Percentiles rank a stretch among this genome's conserved stretches.
These are phyloP conservation scores for Centella asiatica DNA, from an alignment of 129 eudicot species.

Conservation along the genomic window DNA sequence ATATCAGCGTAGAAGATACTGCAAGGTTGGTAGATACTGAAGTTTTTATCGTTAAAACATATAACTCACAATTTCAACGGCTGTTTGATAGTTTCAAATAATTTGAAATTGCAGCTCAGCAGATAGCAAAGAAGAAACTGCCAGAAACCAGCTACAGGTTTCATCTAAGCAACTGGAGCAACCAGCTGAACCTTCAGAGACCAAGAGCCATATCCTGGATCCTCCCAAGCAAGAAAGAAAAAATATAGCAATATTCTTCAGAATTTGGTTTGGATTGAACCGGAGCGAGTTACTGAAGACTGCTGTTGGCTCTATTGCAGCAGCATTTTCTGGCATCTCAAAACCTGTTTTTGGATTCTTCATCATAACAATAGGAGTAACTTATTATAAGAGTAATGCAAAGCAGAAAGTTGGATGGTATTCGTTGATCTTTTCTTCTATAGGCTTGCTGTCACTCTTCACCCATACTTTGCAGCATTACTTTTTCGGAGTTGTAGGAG, in stretches of 20 bases:
- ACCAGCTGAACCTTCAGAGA: constrained; percentile 20
- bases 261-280: constrained; percentile 69
- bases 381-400: constrained; percentile 40
- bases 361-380: constrained; percentile 80
- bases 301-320: constrained; percentile 56
- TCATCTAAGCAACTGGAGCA: constrained; percentile 19
- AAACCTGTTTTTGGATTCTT: constrained; percentile 75
- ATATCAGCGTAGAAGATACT: constrained; percentile 42
- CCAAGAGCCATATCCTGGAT: constrained; percentile 14
- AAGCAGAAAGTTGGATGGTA: constrained; percentile 57
- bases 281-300: constrained; percentile 42
- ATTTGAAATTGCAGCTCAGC: constrained; percentile 27
- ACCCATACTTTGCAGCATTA: constrained; percentile 76
- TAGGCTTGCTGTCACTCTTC: constrained; percentile 59
- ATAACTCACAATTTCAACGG: too few species aligned
- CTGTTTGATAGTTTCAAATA: constrained; percentile 2
- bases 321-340: constrained; percentile 82
- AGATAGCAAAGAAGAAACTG: constrained; percentile 32
- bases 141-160: constrained; percentile 17
- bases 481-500: constrained; percentile 67
- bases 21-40: constrained; percentile 32
- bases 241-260: constrained; percentile 41
- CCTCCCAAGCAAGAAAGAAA: constrained; percentile 27
- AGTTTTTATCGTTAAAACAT: background rate
- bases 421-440: constrained; percentile 46